These are phyloP conservation scores for Heterobasidion occidentale DNA, from an alignment of 1,284 basidiomycete species.

Conservation along the genomic window DNA sequence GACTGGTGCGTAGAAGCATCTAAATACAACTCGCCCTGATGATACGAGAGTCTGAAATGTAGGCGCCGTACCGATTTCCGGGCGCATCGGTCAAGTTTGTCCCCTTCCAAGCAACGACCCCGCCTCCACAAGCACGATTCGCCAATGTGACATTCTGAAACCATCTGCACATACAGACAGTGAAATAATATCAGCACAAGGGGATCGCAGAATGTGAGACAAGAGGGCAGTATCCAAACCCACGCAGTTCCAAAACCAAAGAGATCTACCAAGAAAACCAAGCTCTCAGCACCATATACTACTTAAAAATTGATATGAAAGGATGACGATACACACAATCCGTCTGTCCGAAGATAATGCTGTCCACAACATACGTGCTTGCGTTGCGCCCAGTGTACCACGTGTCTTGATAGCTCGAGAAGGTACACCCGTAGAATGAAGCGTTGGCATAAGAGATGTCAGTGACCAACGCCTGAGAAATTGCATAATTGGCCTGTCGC, in stretches of 20 bases:
- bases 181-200: not conserved
- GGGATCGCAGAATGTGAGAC: not conserved
- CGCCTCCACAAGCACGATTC: slow-evolving; percentile 56
- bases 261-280: slow-evolving; percentile 18
- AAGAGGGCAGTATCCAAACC: slow-evolving; percentile 10
- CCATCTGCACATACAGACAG: slow-evolving; percentile 30
- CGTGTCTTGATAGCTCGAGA: slow-evolving; percentile 60
- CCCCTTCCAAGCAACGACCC: slow-evolving; percentile 55
- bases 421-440: slow-evolving; percentile 61
- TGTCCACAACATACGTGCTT: slow-evolving; percentile 54
- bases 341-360: slow-evolving; percentile 53
- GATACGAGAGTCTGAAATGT: slow-evolving; percentile 48
- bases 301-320: not conserved
- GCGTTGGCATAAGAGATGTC: slow-evolving; percentile 56
- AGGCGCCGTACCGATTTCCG: slow-evolving; percentile 51
- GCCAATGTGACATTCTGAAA: slow-evolving; percentile 54
- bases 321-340: slow-evolving; percentile 39
- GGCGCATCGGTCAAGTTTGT: slow-evolving; percentile 45
- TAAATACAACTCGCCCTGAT: slow-evolving; percentile 31
- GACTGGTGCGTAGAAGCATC: not conserved
- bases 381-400: slow-evolving; percentile 56
- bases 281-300: slow-evolving; percentile 18
- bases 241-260: slow-evolving; percentile 54
- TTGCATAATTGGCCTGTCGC: slow-evolving; percentile 43
- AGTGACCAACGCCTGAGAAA: slow-evolving; percentile 52